These are phyloP conservation scores for Colletotrichum eleusines DNA, from an alignment of 2,329 filamentous ascomycete genomes.

Conservation along the genomic window DNA sequence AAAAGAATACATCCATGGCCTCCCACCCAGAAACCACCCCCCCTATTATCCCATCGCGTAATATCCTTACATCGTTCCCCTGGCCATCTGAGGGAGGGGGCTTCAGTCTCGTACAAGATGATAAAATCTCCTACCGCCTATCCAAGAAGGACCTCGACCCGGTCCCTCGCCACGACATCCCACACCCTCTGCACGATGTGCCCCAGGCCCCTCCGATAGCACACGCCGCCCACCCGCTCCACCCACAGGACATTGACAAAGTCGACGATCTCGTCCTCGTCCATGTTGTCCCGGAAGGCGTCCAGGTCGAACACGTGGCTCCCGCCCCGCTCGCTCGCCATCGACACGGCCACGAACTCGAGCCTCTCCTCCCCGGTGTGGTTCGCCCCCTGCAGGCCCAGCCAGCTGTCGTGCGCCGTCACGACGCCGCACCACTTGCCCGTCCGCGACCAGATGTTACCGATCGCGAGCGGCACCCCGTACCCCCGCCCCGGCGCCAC, in stretches of 20 bases:
- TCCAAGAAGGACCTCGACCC: conserved; percentile 57
- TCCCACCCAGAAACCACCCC: not conserved
- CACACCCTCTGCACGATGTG: conserved; percentile 57
- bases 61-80: not conserved
- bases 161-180: conserved; percentile 55
- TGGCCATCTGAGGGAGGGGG: too few relatives aligned
- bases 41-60: not conserved
- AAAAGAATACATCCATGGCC: not conserved
- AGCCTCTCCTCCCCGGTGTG: conserved; percentile 56
- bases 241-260: conserved; percentile 62
- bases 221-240: conserved; percentile 58
- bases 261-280: conserved; percentile 57
- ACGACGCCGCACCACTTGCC: conserved; percentile 57
- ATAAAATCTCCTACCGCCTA: conserved; percentile 40
- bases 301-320: conserved; percentile 49
- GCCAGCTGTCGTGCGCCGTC: conserved; percentile 59
- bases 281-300: conserved; percentile 56
- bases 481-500: conserved; percentile 27
- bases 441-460: conserved; percentile 55
- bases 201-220: conserved; percentile 57
- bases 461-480: conserved; percentile 54
- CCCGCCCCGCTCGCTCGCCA: conserved; percentile 53
- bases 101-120: too few relatives aligned
- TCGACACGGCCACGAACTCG: conserved; percentile 59
- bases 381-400: conserved; percentile 60